These are phyloP conservation scores for Boletus vermiculosoides DNA, from an alignment of 768 basidiomycete species.

Conservation along the genomic window DNA sequence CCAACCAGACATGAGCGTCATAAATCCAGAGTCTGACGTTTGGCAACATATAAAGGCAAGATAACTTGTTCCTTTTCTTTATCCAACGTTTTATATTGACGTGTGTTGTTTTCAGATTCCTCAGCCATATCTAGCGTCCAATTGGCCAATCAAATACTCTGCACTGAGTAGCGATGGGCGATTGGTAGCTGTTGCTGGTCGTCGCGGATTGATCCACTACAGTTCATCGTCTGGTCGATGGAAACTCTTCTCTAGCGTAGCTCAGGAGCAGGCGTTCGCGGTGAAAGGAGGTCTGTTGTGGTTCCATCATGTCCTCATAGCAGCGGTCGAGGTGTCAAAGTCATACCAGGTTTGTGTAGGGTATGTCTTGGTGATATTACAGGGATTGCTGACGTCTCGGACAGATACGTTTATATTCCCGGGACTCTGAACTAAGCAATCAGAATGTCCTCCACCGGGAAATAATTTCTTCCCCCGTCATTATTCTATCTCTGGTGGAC, in stretches of 20 bases:
- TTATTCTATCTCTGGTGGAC: conserved; percentile 90
- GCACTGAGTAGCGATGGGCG: conserved; percentile 88
- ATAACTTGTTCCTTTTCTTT: conserved; percentile 1
- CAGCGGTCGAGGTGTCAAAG: conserved; percentile 79
- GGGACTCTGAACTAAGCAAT: conserved; percentile 83
- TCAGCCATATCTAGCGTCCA: conserved; percentile 78
- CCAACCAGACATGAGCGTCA: conserved; percentile 97
- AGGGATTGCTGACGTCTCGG: not conserved
- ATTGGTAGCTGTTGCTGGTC: conserved; percentile 89
- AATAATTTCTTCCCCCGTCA: conserved; percentile 68
- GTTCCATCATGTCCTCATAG: conserved; percentile 96
- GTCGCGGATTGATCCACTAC: conserved; percentile 89
- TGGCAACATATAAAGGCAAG: conserved; percentile 94
- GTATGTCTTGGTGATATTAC: not conserved
- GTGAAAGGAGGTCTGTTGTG: conserved; percentile 92
- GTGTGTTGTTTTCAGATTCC: conserved; percentile 62
- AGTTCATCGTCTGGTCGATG: conserved; percentile 92
- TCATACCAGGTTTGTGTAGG: conserved; percentile 62
- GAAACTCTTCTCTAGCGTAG: conserved; percentile 81
- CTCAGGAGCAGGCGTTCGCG: conserved; percentile 82
- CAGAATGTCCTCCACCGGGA: conserved; percentile 84
- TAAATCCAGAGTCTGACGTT: conserved; percentile 96
- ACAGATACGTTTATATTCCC: conserved; percentile 90
- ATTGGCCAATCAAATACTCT: conserved; percentile 94
- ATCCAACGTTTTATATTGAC: not conserved